Evolutionary conservation across 345 rosid genomes (phyloP).

Genomic region (Eucalyptus sp.): DNA sequence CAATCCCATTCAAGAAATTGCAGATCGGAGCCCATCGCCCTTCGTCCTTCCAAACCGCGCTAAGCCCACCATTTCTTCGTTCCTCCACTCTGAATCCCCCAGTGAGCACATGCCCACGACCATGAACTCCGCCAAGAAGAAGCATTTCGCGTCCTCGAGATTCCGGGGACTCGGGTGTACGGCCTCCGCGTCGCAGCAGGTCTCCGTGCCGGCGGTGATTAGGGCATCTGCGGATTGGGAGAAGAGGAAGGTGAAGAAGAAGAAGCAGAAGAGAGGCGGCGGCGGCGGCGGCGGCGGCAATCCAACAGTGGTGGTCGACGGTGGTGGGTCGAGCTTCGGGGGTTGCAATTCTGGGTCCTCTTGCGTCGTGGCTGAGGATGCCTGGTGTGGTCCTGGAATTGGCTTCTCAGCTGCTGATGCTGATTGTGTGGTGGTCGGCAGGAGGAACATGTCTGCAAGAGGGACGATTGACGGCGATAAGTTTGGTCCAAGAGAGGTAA

Average conservation of each 20-base stretch:
- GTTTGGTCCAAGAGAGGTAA: constrained; percentile 34
- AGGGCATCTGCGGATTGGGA: constrained; percentile 84
- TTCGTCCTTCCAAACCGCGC: background rate
- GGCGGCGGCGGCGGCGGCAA: background rate
- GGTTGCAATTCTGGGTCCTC: constrained; percentile 6
- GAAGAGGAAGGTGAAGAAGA: constrained; percentile 35
- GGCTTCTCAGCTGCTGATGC: constrained; percentile 68
- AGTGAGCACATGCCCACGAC: background rate
- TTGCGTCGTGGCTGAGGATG: constrained; percentile 58
- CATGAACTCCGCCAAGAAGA: constrained; percentile 12
- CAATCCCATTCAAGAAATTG: background rate
- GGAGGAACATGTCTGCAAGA: constrained; percentile 49
- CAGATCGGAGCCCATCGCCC: constrained; percentile 23
- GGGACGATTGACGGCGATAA: constrained; percentile 59
- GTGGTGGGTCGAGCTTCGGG: background rate
- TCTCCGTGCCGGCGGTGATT: constrained; percentile 74
- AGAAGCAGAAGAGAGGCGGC: constrained; percentile 15
- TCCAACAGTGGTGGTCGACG: background rate
- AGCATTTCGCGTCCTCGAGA: constrained; percentile 11
- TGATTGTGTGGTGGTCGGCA: constrained; percentile 44
- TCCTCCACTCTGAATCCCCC: background rate
- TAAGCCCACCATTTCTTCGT: constrained; percentile 38
- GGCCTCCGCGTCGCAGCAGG: constrained; percentile 63
- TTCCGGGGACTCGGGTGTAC: constrained; percentile 72
- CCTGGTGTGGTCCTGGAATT: constrained; percentile 92